These are phyloP conservation scores for Starmera quercuum DNA, from an alignment of 805 yeast species.

Conservation along the genomic window DNA sequence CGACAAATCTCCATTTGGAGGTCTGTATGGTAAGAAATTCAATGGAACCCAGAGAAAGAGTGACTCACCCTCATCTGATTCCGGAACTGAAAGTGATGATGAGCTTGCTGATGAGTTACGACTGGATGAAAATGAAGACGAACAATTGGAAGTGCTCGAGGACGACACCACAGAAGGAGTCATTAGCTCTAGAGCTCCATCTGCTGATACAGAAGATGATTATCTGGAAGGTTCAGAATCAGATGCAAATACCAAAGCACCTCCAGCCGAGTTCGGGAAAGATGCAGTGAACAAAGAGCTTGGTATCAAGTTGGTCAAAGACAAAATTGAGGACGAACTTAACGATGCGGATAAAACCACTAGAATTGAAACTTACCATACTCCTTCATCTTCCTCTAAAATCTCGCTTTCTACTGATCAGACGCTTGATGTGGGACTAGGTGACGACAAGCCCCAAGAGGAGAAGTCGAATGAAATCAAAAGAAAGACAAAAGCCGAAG, in stretches of 20 bases:
- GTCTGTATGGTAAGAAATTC: not conserved
- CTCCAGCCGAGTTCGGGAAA: not conserved
- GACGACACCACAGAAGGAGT: too few species aligned
- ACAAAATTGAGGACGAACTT: not conserved
- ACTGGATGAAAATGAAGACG: slow-evolving; percentile 1
- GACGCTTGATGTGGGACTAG: too few species aligned
- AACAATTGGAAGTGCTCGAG: slow-evolving; percentile 1
- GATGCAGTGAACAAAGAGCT: not conserved
- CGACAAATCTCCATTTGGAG: not conserved
- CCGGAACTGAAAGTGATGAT: slow-evolving; percentile 1
- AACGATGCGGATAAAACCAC: not conserved
- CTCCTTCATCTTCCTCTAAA: too few species aligned
- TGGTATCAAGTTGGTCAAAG: not conserved
- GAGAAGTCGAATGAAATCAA: not conserved
- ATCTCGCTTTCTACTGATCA: too few species aligned
- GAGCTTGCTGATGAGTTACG: not conserved
- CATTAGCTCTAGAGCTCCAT: too few species aligned
- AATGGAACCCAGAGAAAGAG: slow-evolving; percentile 1
- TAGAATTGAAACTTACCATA: too few species aligned
- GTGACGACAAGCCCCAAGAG: too few species aligned
- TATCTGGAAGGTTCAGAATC: not conserved
- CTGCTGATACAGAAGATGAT: not conserved
- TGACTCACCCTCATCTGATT: not conserved
- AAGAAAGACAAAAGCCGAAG: not conserved
- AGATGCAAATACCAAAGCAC: not conserved